Evolutionary conservation across 1,284 basidiomycete species (phyloP).

Genomic region (Wolfiporia cocos): DNA sequence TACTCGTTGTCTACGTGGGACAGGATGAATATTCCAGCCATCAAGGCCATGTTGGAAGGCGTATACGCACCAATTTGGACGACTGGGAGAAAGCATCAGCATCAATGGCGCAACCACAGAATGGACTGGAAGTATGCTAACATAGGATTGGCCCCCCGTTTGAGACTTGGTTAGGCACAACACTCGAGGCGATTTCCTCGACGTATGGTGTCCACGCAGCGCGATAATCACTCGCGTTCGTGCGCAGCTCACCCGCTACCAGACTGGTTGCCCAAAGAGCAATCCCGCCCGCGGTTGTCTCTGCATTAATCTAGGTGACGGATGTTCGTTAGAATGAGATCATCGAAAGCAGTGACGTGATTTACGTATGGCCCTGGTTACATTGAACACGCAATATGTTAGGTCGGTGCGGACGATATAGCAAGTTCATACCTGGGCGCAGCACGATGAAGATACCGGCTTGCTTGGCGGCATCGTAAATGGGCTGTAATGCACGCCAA

Average conservation of each 20-base stretch:
- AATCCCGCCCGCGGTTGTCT: conserved; percentile 77
- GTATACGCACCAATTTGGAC: conserved; percentile 54
- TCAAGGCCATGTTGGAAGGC: background rate
- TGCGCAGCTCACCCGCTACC: conserved; percentile 60
- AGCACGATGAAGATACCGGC: conserved; percentile 42
- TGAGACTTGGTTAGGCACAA: conserved; percentile 61
- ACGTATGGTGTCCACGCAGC: conserved; percentile 70
- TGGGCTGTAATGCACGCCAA: conserved; percentile 63
- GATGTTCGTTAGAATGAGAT: background rate
- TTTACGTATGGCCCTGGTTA: conserved; percentile 25
- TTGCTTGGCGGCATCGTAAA: conserved; percentile 40
- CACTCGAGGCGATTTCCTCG: conserved; percentile 52
- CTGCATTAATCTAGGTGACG: conserved; percentile 77
- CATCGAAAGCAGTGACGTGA: background rate
- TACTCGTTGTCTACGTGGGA: conserved; percentile 67
- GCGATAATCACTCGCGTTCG: conserved; percentile 62
- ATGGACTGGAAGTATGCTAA: conserved; percentile 22
- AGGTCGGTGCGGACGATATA: too few species aligned
- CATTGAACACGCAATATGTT: too few species aligned
- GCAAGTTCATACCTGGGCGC: conserved; percentile 35
- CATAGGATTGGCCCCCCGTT: conserved; percentile 72
- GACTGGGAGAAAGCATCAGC: conserved; percentile 29
- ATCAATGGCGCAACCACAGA: background rate
- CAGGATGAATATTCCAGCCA: too few species aligned
- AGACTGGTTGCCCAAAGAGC: conserved; percentile 73